Evolutionary conservation across 2,329 filamentous ascomycete genomes (phyloP).

Genomic region (Aschersonia sp.): DNA sequence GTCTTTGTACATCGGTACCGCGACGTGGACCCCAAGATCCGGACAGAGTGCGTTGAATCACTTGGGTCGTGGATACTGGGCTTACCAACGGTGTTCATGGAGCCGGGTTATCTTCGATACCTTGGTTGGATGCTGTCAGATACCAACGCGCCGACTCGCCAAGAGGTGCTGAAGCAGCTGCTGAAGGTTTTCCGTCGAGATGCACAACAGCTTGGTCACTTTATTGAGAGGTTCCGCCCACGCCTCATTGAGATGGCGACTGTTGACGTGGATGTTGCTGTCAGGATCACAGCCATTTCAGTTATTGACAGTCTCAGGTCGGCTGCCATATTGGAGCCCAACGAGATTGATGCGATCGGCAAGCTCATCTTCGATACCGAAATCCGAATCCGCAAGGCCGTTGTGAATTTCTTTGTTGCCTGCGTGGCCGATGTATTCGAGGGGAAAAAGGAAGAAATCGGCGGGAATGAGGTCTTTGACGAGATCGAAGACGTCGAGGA

Average conservation of each 20-base stretch:
- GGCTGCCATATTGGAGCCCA: constrained; percentile 75
- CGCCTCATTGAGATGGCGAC: constrained; percentile 89
- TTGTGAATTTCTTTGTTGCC: constrained; percentile 80
- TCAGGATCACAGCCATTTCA: constrained; percentile 68
- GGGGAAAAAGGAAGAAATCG: constrained; percentile 67
- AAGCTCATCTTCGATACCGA: constrained; percentile 84
- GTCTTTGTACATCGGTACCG: constrained; percentile 94
- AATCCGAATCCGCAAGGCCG: constrained; percentile 69
- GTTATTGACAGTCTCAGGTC: constrained; percentile 72
- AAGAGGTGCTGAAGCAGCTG: constrained; percentile 79
- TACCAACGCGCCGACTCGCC: constrained; percentile 54
- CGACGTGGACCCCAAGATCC: constrained; percentile 80
- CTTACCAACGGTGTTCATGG: constrained; percentile 78
- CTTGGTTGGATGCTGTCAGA: constrained; percentile 94
- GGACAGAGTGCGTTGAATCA: constrained; percentile 75
- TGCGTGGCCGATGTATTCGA: constrained; percentile 75
- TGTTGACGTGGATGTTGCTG: constrained; percentile 65
- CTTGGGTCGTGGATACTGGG: constrained; percentile 79
- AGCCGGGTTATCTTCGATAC: constrained; percentile 81
- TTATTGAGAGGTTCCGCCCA: constrained; percentile 81
- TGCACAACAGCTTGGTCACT: constrained; percentile 73
- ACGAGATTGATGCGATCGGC: constrained; percentile 80
- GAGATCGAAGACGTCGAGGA: constrained; percentile 63
- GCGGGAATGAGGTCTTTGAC: constrained; percentile 61
- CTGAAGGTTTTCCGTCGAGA: constrained; percentile 66